phyloP scores from a whole-genome alignment of 176 grass and related monocot species.

The Oryza nivara region DNA sequence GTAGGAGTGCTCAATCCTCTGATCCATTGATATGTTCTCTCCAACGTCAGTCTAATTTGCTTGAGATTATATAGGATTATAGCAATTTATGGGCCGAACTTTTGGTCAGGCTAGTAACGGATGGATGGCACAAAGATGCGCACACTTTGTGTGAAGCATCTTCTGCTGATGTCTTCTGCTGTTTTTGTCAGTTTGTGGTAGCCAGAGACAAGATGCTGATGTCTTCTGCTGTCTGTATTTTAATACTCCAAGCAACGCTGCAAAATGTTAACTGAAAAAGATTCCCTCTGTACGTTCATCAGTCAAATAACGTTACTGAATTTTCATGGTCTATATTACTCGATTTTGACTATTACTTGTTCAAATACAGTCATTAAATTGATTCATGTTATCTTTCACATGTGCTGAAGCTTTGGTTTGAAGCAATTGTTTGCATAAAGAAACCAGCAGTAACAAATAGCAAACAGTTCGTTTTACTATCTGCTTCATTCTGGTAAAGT shows the following conservation, averaged over 20 bases:
- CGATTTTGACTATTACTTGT: too few relatives aligned
- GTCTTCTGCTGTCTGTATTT: not conserved
- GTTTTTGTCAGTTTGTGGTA: not conserved
- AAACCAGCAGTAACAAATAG: too few relatives aligned
- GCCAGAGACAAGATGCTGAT: not conserved
- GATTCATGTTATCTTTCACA: too few relatives aligned
- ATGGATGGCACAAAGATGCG: not conserved
- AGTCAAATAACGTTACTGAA: too few relatives aligned
- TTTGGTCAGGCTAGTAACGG: not conserved
- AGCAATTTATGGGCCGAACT: not conserved
- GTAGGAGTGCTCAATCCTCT: conserved; percentile 23
- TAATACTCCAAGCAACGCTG: not conserved
- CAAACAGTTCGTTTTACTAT: too few relatives aligned
- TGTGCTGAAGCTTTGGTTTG: too few relatives aligned
- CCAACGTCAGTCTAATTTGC: not conserved
- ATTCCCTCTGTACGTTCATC: too few relatives aligned
- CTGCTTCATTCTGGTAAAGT: too few relatives aligned
- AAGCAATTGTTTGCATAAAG: too few relatives aligned
- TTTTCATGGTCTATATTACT: too few relatives aligned
- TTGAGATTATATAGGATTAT: conserved; percentile 4
- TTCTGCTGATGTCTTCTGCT: too few relatives aligned
- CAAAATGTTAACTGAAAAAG: not conserved
- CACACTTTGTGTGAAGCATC: not conserved
- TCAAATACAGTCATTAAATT: too few relatives aligned
- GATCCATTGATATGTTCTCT: conserved; percentile 10